Evolutionary conservation across 2,329 filamentous ascomycete genomes (phyloP).

Genomic region (Fusarium penzigii): DNA sequence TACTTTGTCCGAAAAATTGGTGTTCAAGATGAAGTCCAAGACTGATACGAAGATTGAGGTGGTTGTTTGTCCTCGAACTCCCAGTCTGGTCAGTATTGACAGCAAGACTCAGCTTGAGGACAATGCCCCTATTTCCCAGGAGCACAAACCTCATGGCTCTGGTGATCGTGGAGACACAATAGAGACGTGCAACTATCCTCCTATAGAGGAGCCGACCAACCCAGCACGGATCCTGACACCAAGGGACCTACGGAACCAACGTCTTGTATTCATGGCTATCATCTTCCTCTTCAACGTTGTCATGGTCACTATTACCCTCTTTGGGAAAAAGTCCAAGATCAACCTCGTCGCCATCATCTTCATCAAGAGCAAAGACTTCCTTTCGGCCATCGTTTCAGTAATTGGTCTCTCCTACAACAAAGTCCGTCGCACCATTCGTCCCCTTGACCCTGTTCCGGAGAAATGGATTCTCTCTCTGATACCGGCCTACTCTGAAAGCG

Average conservation of each 20-base stretch:
- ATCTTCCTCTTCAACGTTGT: constrained; percentile 19
- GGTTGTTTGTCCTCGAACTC: too few species aligned
- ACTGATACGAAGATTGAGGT: too few species aligned
- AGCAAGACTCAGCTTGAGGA: constrained; percentile 2
- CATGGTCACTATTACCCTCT: constrained; percentile 17
- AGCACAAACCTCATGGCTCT: too few species aligned
- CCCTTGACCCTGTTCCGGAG: constrained; percentile 1
- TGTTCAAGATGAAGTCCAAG: too few species aligned
- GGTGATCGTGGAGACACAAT: constrained; percentile 4
- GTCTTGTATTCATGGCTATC: constrained; percentile 12
- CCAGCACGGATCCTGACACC: constrained; percentile 13
- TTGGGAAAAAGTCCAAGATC: constrained; percentile 20
- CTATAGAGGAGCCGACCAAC: constrained; percentile 18
- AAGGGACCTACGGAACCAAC: constrained; percentile 18
- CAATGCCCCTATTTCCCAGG: neutral
- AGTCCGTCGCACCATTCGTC: constrained; percentile 8
- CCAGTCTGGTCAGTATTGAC: too few species aligned
- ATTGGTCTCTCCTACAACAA: constrained; percentile 6
- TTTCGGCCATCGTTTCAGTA: constrained; percentile 18
- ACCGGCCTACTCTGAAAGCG: constrained; percentile 24
- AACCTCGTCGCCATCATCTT: constrained; percentile 16
- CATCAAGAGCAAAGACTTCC: constrained; percentile 25
- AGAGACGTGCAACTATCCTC: constrained; percentile 16
- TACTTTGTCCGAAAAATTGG: too few species aligned
- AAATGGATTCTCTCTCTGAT: constrained; percentile 24